Base-by-base conservation (phyloP, 345 rosid species). In the Rhodamnia rubescens region DNA sequence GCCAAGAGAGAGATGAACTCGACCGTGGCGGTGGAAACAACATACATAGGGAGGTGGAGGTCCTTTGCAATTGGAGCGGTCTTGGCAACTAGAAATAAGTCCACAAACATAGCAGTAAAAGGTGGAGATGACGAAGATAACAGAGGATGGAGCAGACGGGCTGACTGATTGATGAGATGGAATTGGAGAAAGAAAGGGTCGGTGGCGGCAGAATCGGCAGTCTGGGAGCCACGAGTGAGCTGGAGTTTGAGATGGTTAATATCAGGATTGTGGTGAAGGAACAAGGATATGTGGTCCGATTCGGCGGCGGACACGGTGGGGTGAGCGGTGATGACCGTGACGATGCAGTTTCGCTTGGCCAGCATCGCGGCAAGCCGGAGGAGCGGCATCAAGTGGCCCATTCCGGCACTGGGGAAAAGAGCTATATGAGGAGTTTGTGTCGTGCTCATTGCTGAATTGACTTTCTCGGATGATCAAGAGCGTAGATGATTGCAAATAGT, bases 381-480 rank as follows among this genome's bases (percentile, higher is more conserved):
- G 86, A 89, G 87, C 2, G 93, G 92, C 20, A 83, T 91, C 51
- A 89, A 29, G 78, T 93, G 94, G 44, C 94, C 94, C 88, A 90
- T 89, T 16, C 93, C 94, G 18, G 91, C 89, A 11, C 87, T 85
- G 4, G 92, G 90, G 27, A 93, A 83, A 74, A 92, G 86, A 58
- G 89, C 93, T 22, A 92, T 83, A 64, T 89, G 93, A 58, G 88
- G 87, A 59, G 74, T 0, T 59, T 59, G 40, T 13, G 40, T 59
- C 7, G 20, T 14, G 74, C 74, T 59, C 74, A 59, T 59, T 59
- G 74, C 74, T 59, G 14, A 59, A 59, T 59, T 27, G 18, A 40
- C 74, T 8, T 13, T 59, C 74, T 59, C 74, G 20, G 74, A 59
- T 59, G 40, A 59, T 27, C 40, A 59, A 59, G 69, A 59, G 36